Percentiles rank a stretch among this genome's conserved stretches.
Evolutionary conservation across 441 rosid genomes (phyloP).

Genomic region (Syzygium syzygioides): DNA sequence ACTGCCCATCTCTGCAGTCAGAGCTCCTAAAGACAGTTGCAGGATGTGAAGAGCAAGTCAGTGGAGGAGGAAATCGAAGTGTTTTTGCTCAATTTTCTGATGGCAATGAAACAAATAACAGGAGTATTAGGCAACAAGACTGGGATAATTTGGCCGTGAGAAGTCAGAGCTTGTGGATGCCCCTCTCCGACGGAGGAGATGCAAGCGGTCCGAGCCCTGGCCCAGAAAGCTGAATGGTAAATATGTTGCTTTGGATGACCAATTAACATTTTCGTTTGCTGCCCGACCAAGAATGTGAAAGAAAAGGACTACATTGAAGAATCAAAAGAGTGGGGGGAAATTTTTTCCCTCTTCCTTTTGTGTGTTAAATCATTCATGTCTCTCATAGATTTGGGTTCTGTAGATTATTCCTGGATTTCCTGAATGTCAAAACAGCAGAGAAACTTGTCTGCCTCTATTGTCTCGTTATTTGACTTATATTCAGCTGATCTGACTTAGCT

Average conservation of each 20-base stretch:
- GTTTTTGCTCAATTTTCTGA: slow-evolving; percentile 64
- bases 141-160: slow-evolving; percentile 73
- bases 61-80: slow-evolving; percentile 31
- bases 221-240: slow-evolving; percentile 43
- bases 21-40: slow-evolving; percentile 58
- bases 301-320: neutral
- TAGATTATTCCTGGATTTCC: neutral
- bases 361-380: neutral
- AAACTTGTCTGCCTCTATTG: neutral
- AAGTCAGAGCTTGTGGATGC: slow-evolving; percentile 59
- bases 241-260: neutral
- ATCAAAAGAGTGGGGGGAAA: neutral
- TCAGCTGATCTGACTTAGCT: neutral
- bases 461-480: neutral
- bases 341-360: neutral
- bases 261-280: neutral
- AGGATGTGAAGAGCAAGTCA: slow-evolving; percentile 52
- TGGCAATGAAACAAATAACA: slow-evolving; percentile 48
- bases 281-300: neutral
- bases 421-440: neutral
- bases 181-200: slow-evolving; percentile 42
- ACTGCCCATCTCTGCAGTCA: slow-evolving; percentile 43
- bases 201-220: slow-evolving; percentile 43
- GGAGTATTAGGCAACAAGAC: slow-evolving; percentile 43
- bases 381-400: neutral